Evolutionary conservation across 2,329 filamentous ascomycete genomes (phyloP).

Genomic region (Fusarium multiceps): DNA sequence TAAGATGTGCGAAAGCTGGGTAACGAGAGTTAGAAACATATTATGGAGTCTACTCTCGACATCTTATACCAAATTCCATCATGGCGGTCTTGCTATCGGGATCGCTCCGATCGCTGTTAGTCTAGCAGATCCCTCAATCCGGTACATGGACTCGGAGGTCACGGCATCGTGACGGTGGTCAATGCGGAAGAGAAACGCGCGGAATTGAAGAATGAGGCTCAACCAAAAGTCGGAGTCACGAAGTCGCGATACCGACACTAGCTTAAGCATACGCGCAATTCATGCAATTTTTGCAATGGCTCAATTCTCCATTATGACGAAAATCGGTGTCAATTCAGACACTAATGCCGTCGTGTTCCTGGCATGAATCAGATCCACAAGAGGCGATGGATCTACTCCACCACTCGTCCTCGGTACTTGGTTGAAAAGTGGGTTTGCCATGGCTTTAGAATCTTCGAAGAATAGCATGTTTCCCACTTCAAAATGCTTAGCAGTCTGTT

Average conservation of each 20-base stretch:
- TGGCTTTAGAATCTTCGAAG: constrained; percentile 21
- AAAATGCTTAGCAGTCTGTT: background rate
- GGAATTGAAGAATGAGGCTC: constrained; percentile 2
- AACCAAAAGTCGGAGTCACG: background rate
- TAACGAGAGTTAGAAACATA: background rate
- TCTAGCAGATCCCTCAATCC: background rate
- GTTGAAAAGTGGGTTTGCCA: background rate
- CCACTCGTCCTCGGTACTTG: constrained; percentile 6
- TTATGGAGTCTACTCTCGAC: background rate
- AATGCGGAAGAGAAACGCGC: background rate
- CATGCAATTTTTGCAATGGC: background rate
- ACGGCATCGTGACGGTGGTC: background rate
- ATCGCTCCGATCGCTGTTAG: background rate
- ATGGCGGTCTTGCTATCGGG: background rate
- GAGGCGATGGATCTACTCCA: background rate
- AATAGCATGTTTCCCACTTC: constrained; percentile 8
- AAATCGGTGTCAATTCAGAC: background rate
- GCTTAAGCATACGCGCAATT: background rate
- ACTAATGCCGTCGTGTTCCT: background rate
- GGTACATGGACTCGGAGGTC: background rate
- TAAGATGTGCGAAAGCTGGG: too few species aligned
- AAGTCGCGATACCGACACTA: background rate
- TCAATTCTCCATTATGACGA: background rate
- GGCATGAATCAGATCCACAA: constrained; percentile 1
- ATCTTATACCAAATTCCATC: background rate